phyloP scores from a whole-genome alignment of 2,329 filamentous ascomycete species.

The Ascochyta koolunga region DNA sequence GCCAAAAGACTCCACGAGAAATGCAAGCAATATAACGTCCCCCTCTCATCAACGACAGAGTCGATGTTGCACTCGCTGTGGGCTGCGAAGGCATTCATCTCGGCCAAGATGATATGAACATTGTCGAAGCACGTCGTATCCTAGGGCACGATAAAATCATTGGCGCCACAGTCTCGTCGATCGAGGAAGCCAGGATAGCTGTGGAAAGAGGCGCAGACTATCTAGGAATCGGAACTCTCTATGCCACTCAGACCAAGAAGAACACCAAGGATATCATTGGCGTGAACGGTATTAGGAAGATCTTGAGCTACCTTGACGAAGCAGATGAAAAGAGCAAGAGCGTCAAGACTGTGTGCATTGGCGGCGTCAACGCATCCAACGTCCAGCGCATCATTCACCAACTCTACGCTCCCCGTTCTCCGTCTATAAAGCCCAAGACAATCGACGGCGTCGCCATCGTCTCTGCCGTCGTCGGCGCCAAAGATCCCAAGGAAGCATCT shows the following conservation, averaged over 20 bases:
- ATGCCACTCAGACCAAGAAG: slow-evolving; percentile 80
- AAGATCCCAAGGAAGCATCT: slow-evolving; percentile 69
- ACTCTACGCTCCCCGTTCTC: slow-evolving; percentile 54
- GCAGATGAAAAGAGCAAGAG: slow-evolving; percentile 34
- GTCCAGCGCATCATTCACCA: slow-evolving; percentile 76
- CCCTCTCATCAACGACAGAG: slow-evolving; percentile 91
- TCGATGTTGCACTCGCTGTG: slow-evolving; percentile 85
- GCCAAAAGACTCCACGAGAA: slow-evolving; percentile 74
- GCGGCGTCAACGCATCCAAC: slow-evolving; percentile 82
- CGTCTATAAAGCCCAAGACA: slow-evolving; percentile 53
- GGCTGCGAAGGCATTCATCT: slow-evolving; percentile 92
- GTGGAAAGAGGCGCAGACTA: slow-evolving; percentile 83
- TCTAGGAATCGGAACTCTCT: slow-evolving; percentile 88
- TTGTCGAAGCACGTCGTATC: slow-evolving; percentile 70
- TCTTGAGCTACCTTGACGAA: slow-evolving; percentile 66
- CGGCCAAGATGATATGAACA: slow-evolving; percentile 88
- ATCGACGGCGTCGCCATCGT: slow-evolving; percentile 88
- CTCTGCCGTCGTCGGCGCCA: slow-evolving; percentile 80
- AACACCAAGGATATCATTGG: slow-evolving; percentile 85
- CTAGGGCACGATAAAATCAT: slow-evolving; percentile 82
- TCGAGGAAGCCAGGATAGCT: slow-evolving; percentile 74
- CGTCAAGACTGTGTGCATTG: slow-evolving; percentile 75
- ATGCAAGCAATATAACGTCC: slow-evolving; percentile 71
- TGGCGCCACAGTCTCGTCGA: slow-evolving; percentile 80
- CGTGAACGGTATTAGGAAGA: slow-evolving; percentile 70